These are phyloP conservation scores for Pezizomycotina sp. DNA, from an alignment of 2,329 filamentous ascomycete genomes.

Conservation along the genomic window DNA sequence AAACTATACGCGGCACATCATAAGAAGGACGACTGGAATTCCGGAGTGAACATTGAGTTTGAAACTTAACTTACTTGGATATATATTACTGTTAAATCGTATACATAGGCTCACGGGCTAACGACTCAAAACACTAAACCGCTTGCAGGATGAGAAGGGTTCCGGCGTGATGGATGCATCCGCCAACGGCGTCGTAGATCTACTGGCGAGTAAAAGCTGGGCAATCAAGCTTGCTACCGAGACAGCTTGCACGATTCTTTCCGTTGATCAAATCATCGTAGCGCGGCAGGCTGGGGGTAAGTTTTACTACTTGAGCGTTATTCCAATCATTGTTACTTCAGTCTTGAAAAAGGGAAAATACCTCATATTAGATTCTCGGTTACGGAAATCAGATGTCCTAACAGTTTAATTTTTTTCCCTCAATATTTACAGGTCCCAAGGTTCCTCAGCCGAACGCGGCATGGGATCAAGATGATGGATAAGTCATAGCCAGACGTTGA, in stretches of 20 bases:
- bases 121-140: constrained; percentile 16
- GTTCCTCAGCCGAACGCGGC: constrained; percentile 81
- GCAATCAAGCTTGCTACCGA: constrained; percentile 95
- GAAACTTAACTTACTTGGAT: constrained; percentile 4
- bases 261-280: constrained; percentile 97
- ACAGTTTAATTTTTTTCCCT: too few relatives aligned
- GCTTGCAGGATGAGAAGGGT: constrained; percentile 49
- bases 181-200: constrained; percentile 76
- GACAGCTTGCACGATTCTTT: constrained; percentile 79
- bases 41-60: constrained; percentile 85
- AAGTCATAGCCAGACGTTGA: too few relatives aligned
- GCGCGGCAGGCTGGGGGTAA: constrained; percentile 74
- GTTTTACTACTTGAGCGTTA: not conserved
- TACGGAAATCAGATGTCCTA: not conserved
- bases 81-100: constrained; percentile 17
- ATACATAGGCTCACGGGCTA: not conserved
- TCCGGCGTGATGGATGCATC: constrained; percentile 72
- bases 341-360: not conserved
- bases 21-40: constrained; percentile 70
- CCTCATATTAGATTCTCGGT: not conserved
- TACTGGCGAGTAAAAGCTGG: constrained; percentile 86
- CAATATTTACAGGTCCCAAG: constrained; percentile 66
- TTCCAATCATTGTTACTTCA: constrained; percentile 1
- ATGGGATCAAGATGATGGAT: constrained; percentile 49
- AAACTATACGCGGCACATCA: constrained; percentile 85